These are phyloP conservation scores for Collybia sp. DNA, from an alignment of 768 basidiomycete species.

Conservation along the genomic window DNA sequence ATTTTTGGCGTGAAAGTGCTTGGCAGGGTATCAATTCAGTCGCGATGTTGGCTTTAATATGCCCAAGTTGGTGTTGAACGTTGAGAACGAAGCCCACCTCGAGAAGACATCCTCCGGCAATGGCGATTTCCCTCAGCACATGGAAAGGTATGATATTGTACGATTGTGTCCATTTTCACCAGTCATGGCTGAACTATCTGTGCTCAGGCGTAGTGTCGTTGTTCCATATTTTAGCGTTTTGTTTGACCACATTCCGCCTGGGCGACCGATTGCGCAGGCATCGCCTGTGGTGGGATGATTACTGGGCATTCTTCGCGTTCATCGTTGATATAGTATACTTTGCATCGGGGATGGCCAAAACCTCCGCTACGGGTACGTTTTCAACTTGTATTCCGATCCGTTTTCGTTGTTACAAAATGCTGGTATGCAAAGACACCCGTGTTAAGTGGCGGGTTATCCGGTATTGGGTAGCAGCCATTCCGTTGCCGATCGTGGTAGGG, in stretches of 20 bases:
- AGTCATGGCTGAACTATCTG: too few relatives aligned
- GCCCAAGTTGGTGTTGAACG: slow-evolving; percentile 5
- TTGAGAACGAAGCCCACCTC: too few relatives aligned
- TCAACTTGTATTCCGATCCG: neutral
- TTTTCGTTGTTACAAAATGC: neutral
- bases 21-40: too few relatives aligned
- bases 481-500: slow-evolving; percentile 10
- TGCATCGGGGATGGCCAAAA: neutral
- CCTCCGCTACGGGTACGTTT: too few relatives aligned
- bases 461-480: slow-evolving; percentile 4
- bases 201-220: neutral
- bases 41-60: too few relatives aligned
- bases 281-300: slow-evolving; percentile 26
- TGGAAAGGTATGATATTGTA: too few relatives aligned
- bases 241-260: slow-evolving; percentile 16
- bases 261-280: slow-evolving; percentile 14
- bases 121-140: too few relatives aligned
- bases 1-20: slow-evolving; percentile 11
- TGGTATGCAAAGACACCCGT: neutral
- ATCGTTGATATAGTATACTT: slow-evolving; percentile 6
- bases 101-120: too few relatives aligned
- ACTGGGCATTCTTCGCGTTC: slow-evolving; percentile 18
- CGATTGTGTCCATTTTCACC: too few relatives aligned
- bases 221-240: slow-evolving; percentile 11
- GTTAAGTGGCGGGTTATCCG: neutral